Conservation (phyloP, 2,329 filamentous ascomycete genomes). For the Neofusicoccum sp. region DNA sequence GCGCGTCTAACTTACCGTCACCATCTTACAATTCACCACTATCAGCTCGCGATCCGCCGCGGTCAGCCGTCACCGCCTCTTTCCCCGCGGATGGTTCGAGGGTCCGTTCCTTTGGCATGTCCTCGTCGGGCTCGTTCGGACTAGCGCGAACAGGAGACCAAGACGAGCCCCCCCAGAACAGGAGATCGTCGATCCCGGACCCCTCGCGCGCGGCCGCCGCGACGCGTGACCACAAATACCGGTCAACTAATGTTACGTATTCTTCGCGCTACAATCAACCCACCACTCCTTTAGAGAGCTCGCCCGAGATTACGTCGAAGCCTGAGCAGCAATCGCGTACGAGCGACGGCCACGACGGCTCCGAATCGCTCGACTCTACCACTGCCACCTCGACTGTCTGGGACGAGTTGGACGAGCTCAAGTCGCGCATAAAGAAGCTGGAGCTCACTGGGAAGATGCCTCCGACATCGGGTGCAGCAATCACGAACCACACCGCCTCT, state of each 20-base stretch:
- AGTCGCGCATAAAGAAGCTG: constrained; percentile 85
- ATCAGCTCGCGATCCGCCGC: constrained; percentile 7
- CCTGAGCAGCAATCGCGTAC: constrained; percentile 8
- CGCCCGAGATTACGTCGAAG: constrained; percentile 12
- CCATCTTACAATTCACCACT: constrained; percentile 22
- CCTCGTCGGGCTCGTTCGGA: constrained; percentile 4
- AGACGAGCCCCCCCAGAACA: constrained; percentile 7
- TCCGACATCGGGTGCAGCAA: constrained; percentile 73
- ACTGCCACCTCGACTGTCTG: constrained; percentile 90
- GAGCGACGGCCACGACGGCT: constrained; percentile 38
- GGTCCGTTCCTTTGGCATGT: constrained; percentile 14
- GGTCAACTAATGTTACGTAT: constrained; percentile 12
- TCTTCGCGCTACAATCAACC: constrained; percentile 19
- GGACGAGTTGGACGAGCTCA: constrained; percentile 95
- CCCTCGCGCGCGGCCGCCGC: constrained; percentile 19
- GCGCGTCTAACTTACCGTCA: constrained; percentile 33
- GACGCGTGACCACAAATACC: constrained; percentile 26
- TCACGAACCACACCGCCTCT: constrained; percentile 42
- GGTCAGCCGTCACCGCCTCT: constrained; percentile 1
- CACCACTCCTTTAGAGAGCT: constrained; percentile 20
- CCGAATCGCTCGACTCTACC: constrained; percentile 84
- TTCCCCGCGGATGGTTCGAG: constrained; percentile 7
- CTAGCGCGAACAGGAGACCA: constrained; percentile 6
- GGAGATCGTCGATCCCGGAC: constrained; percentile 15
- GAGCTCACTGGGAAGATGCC: constrained; percentile 88